Conservation (phyloP, 768 basidiomycete species). For the Kwoniella europaea region DNA sequence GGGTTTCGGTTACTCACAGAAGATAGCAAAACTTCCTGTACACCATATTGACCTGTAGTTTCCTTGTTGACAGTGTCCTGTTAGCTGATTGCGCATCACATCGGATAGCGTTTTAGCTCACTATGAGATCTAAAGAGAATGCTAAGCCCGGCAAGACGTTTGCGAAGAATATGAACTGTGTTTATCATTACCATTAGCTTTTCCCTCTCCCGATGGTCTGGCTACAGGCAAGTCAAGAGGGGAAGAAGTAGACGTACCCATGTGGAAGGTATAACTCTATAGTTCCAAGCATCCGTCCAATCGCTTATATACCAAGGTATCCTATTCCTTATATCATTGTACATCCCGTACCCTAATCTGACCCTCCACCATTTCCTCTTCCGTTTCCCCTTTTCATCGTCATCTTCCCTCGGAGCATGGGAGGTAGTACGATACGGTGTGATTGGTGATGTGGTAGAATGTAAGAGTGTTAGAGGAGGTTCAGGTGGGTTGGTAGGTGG, state of each 20-base stretch:
- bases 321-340: slow-evolving; percentile 71
- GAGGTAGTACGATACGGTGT: not conserved
- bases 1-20: slow-evolving; percentile 35
- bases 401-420: not conserved
- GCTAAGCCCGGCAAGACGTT: slow-evolving; percentile 78
- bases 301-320: slow-evolving; percentile 80
- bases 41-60: slow-evolving; percentile 85
- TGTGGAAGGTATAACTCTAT: slow-evolving; percentile 84
- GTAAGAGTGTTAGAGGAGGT: slow-evolving; percentile 38
- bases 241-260: slow-evolving; percentile 68
- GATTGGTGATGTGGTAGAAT: slow-evolving; percentile 26
- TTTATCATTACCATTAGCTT: not conserved
- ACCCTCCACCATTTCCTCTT: slow-evolving; percentile 22
- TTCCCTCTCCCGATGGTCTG: too few relatives aligned
- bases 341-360: slow-evolving; percentile 64
- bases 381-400: not conserved
- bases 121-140: slow-evolving; percentile 85
- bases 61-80: slow-evolving; percentile 59
- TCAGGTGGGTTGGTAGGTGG: slow-evolving; percentile 39
- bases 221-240: not conserved
- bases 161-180: slow-evolving; percentile 48
- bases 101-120: slow-evolving; percentile 7
- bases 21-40: slow-evolving; percentile 75
- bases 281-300: slow-evolving; percentile 92
- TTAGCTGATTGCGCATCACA: not conserved